Base-by-base conservation (phyloP, 352 stramenopile species). In the Phytophthora ohioensis region DNA sequence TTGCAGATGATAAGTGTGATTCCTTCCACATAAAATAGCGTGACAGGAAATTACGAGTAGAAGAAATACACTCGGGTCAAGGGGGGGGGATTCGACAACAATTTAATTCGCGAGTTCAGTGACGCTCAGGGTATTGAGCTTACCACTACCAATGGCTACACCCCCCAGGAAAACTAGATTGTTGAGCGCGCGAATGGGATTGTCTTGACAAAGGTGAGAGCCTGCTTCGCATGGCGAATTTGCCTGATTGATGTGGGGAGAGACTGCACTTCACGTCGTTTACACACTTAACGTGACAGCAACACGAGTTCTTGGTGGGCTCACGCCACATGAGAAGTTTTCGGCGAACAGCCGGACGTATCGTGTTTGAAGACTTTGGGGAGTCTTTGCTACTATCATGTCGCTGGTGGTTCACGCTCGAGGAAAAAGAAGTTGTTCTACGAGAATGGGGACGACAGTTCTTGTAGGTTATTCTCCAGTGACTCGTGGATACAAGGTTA, bases 181-280 rank as follows among this genome's bases (percentile, higher is more conserved):
- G 59, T 59, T 9, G 59, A 67, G 31, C 48, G 59, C 3, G 48
- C 36, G 4, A 67, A 59, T 8, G 59, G 38, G 10, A 46, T 54
- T 21, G 59, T 59, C 0, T 3, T 67, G 4, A 38, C 47, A 4
- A 67, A 59, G 13, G 27, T 55, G 13, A n/a, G 59, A n/a, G 21
- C 48, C 0, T 67, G 3, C 30, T 67, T 2, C 13, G 47, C 0
- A 67, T 59, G 38, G 48, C 59, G 6, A 52, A 59, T 27, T 30
- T 67, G 10, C 48, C 58, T 8, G 48, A 54, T 27, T 36, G 4
- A 4, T 67, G 7, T 58, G 58, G 58, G 58, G 53, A 3, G 58
- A 55, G 30, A 43, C 42, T 13, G 51, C 51, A 3, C 34, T 17
- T 1, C 51, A 58, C 9, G 51, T 58, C 8, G 35, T 58, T 0